phyloP scores from a whole-genome alignment of 257 asterid genomes.

The Rhazya stricta region DNA sequence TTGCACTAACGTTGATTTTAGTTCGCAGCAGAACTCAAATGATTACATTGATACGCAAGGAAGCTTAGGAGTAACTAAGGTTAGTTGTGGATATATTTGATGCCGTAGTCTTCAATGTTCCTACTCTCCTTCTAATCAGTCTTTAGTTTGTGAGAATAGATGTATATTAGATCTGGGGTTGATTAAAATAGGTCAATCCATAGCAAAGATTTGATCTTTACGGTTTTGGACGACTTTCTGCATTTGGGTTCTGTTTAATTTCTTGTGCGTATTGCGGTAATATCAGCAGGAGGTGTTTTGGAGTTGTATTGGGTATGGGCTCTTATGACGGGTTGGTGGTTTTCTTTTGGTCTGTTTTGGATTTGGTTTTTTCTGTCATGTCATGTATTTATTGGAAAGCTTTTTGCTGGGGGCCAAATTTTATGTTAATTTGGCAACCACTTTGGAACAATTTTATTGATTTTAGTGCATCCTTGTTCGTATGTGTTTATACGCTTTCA shows the following conservation, averaged over 20 bases:
- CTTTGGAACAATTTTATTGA: conserved; percentile 37
- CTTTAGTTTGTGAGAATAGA: conserved; percentile 3
- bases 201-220: conserved; percentile 24
- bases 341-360: conserved; percentile 16
- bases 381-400: conserved; percentile 31
- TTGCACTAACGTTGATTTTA: conserved; percentile 19
- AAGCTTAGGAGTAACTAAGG: conserved; percentile 21
- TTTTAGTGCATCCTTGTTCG: conserved; percentile 42
- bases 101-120: conserved; percentile 12
- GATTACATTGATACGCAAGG: conserved; percentile 23
- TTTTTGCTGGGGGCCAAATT: conserved; percentile 18
- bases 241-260: conserved; percentile 20
- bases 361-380: conserved; percentile 20
- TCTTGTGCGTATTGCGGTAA: conserved; percentile 9
- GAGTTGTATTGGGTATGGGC: background rate
- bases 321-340: conserved; percentile 16
- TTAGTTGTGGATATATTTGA: conserved; percentile 23
- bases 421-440: conserved; percentile 20
- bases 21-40: conserved; percentile 16
- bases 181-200: conserved; percentile 4
- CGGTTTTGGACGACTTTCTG: conserved; percentile 17
- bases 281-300: background rate
- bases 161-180: conserved; percentile 16
- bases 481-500: conserved; percentile 24
- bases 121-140: conserved; percentile 8